Base-by-base conservation (phyloP, 108 stramenopile genomes). In the Cylindrotheca fusiformis region DNA sequence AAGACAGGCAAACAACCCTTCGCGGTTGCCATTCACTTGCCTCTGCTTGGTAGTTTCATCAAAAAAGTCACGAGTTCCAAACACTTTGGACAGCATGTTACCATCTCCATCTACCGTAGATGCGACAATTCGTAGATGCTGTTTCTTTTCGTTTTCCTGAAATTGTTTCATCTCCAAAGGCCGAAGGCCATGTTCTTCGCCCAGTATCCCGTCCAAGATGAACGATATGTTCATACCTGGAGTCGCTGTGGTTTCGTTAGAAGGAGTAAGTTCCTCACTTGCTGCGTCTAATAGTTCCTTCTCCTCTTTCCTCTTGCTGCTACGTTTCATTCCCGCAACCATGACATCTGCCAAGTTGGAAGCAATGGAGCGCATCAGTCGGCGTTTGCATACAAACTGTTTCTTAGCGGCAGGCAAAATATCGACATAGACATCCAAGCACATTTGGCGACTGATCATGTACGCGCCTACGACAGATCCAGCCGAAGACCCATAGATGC, bases 151-250 rank as follows among this genome's bases (percentile, higher is more conserved):
- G 64, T 92, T 86, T 8, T 73, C 53, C 4, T 64, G 51, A 71
- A 92, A 92, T n/a, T 79, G 48, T 32, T 86, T 75, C 68, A 92
- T 70, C 47, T 92, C 90, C 31, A 92, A 69, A 4, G 85, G 86
- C 47, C 90, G 72, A 23, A 92, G 19, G 18, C 90, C 90, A 30
- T 78, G 60, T 21, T 82, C 67, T 41, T 71, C 70, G 33, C 81
- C 79, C 83, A 92, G 80, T 58, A 92, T 84, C 0, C 58, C 69
- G 51, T 88, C 86, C 52, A 92, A 61, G 1, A 92, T 85, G 69
- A 81, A 92, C 3, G 78, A 79, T 19, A 84, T 88, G 60, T 88
- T 88, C 69, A 92, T 80, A 21, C 85, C 87, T 3, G 77, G 76
- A 12, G 24, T 20, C 48, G 46, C 10, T 48, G 47, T 26, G 6